Base-by-base conservation (phyloP, 331 rosid genomes). In the Spiraea crenata region DNA sequence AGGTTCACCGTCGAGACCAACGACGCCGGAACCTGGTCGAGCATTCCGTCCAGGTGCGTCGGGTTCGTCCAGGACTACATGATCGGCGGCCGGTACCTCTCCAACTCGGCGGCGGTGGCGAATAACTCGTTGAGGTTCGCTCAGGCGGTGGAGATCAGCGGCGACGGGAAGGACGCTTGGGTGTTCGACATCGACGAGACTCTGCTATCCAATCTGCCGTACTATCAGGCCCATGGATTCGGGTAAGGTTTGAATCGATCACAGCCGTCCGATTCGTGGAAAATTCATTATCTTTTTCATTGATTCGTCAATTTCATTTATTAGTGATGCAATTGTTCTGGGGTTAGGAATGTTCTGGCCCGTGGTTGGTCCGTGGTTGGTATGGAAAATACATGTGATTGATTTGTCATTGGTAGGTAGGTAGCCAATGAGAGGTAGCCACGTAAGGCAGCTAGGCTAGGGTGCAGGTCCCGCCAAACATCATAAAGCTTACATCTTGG, bases 171-270 rank as follows among this genome's bases (percentile, higher is more conserved):
- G 67, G 95, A 91, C 76, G 87, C 85, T 25, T 93, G 97, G 98
- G 88, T 93, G 5, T 93, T 93, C 71, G 99, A 90, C 51, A 78
- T 93, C 52, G 99, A 93, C 34, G 99, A 93, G 75, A 93, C 97
- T 42, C 74, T 90, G 42, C 82, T 93, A 0, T 83, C 99, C 15
- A 93, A 93, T 57, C 20, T 85, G 57, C 92, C 92, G 9, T 93
- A 89, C 61, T 90, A 89, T 67, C 8, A 62, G 46, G 6, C 4
- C 10, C 73, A 79, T 45, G 91, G 92, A 15, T 93, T 84, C 76
- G 95, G 97, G 97, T 93, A 75, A 58, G 87, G 48, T 40, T 19
- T 15, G 7, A 60, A 15, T 15, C 19, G 17, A 38, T 69, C 54
- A 1, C 16, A 34, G 54, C 77, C 73, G 46, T 65, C 50, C 0